Percentiles rank a stretch among this genome's conserved stretches.
phyloP scores from a whole-genome alignment of 73 alveolate species.

The Paramecium sonneborni region DNA sequence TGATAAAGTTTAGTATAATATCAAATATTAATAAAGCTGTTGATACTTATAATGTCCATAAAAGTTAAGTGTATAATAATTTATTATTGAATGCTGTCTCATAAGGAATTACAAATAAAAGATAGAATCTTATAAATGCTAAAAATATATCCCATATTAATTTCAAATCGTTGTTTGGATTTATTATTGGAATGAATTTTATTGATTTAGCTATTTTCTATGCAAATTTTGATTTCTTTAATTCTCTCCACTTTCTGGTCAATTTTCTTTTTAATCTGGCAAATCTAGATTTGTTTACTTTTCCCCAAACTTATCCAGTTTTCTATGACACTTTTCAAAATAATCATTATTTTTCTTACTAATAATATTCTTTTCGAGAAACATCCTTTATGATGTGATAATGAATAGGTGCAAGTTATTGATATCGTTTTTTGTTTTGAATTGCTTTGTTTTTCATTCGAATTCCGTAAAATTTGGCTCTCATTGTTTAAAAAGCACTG shows the following conservation, averaged over 20 bases:
- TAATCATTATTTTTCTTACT: not conserved
- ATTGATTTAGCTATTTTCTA: not conserved
- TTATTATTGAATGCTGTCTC: constrained; percentile 35
- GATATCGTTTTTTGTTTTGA: not conserved
- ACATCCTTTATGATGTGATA: constrained; percentile 1
- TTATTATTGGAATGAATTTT: not conserved
- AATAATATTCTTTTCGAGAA: constrained; percentile 30
- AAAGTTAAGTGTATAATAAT: not conserved
- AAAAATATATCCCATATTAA: constrained; percentile 13
- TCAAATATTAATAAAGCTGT: not conserved
- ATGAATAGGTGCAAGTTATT: not conserved
- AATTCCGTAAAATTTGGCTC: not conserved
- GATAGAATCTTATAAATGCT: constrained; percentile 3
- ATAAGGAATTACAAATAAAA: constrained; percentile 14
- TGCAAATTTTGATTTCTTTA: not conserved
- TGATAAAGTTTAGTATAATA: not conserved
- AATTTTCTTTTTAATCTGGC: constrained; percentile 40
- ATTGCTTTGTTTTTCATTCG: not conserved
- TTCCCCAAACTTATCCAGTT: constrained; percentile 16
- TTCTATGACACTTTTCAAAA: not conserved
- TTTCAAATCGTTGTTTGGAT: constrained; percentile 43
- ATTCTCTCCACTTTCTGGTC: not conserved
- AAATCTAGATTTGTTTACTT: constrained; percentile 25
- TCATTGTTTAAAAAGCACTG: not conserved
- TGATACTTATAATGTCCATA: not conserved